phyloP scores from a whole-genome alignment of 495 filamentous ascomycete genomes.

The Podospora appendiculata region DNA sequence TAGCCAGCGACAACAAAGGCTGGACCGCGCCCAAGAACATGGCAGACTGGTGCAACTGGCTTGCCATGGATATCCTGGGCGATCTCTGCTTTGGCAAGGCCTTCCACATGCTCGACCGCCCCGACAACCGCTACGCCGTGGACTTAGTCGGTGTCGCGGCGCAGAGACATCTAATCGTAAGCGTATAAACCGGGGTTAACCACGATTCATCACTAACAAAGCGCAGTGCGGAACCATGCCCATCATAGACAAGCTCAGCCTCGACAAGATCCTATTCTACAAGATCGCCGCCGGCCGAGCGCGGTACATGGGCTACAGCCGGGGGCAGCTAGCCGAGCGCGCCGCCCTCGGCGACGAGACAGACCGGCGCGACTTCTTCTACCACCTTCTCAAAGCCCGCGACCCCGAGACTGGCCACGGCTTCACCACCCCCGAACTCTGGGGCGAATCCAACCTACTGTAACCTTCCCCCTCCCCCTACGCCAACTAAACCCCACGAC shows the following conservation, averaged over 20 bases:
- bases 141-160: constrained; percentile 49
- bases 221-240: constrained; percentile 47
- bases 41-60: constrained; percentile 56
- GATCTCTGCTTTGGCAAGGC: constrained; percentile 63
- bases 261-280: constrained; percentile 52
- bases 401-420: constrained; percentile 58
- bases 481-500: neutral
- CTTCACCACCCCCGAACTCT: constrained; percentile 58
- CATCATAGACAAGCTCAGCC: constrained; percentile 44
- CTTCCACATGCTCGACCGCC: constrained; percentile 61
- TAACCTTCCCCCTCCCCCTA: constrained; percentile 33
- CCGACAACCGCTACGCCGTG: constrained; percentile 50
- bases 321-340: constrained; percentile 45
- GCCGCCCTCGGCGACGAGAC: constrained; percentile 48
- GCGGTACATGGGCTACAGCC: constrained; percentile 50
- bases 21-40: constrained; percentile 46
- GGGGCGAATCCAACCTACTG: constrained; percentile 64
- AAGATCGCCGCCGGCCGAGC: constrained; percentile 43
- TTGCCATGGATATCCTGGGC: constrained; percentile 67
- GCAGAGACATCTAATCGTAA: constrained; percentile 48
- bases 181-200: constrained; percentile 7
- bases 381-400: constrained; percentile 47
- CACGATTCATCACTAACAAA: neutral
- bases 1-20: constrained; percentile 28
- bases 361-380: constrained; percentile 59